Percentiles rank a stretch among this genome's conserved stretches.
These are phyloP conservation scores for Phytophthora boehmeriae DNA, from an alignment of 352 stramenopile species.

Conservation along the genomic window DNA sequence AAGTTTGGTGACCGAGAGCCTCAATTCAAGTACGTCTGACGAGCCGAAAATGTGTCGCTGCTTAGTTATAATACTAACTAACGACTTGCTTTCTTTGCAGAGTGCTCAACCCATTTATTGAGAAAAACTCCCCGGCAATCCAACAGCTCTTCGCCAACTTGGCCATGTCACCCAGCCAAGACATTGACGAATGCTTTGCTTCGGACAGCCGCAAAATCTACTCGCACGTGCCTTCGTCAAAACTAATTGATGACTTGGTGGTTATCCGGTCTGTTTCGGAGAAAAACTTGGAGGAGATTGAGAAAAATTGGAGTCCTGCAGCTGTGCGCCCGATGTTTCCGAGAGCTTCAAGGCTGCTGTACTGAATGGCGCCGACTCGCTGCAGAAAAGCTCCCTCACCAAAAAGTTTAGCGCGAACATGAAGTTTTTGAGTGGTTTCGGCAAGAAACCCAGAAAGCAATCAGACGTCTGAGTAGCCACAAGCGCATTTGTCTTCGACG, in stretches of 20 bases:
- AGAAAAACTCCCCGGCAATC: slow-evolving; percentile 78
- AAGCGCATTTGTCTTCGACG: background rate
- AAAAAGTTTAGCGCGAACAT: slow-evolving; percentile 84
- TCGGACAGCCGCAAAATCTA: slow-evolving; percentile 79
- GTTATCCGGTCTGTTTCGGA: slow-evolving; percentile 68
- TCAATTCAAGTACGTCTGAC: slow-evolving; percentile 65
- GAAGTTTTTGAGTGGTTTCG: slow-evolving; percentile 75
- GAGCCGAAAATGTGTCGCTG: background rate
- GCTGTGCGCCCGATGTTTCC: slow-evolving; percentile 43
- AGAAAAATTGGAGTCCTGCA: slow-evolving; percentile 59
- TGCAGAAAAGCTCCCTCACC: slow-evolving; percentile 54
- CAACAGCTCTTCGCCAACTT: slow-evolving; percentile 81
- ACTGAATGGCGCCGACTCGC: slow-evolving; percentile 37
- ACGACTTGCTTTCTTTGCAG: slow-evolving; percentile 29
- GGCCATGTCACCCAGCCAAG: slow-evolving; percentile 57
- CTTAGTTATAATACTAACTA: background rate
- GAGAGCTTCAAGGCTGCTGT: slow-evolving; percentile 65
- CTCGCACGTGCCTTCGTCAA: slow-evolving; percentile 54
- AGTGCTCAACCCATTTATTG: slow-evolving; percentile 89
- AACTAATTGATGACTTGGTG: slow-evolving; percentile 63
- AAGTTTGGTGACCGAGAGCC: slow-evolving; percentile 86
- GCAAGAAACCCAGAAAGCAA: slow-evolving; percentile 59
- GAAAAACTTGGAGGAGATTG: slow-evolving; percentile 81
- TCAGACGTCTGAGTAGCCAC: slow-evolving; percentile 21
- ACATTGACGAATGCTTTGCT: slow-evolving; percentile 82